phyloP scores from a whole-genome alignment of 2,329 filamentous ascomycete species.

The Pyricularia grisea region DNA sequence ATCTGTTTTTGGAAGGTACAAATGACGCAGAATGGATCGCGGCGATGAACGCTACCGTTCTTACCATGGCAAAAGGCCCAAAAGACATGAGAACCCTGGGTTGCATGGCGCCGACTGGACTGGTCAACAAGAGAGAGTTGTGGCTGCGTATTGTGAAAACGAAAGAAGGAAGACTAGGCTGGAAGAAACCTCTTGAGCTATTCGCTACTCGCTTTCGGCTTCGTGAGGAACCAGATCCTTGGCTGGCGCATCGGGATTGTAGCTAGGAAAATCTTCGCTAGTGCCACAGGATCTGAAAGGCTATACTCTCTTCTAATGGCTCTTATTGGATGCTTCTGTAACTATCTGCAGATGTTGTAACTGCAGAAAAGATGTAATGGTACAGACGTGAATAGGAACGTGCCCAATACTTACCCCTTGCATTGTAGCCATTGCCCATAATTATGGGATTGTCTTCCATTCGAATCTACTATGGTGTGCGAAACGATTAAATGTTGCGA shows the following conservation, averaged over 20 bases:
- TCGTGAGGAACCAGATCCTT: not conserved
- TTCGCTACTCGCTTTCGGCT: not conserved
- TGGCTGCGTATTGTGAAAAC: not conserved
- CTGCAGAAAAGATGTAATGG: too few species aligned
- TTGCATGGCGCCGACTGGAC: not conserved
- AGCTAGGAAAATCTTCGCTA: too few species aligned
- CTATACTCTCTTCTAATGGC: too few species aligned
- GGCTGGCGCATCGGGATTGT: not conserved
- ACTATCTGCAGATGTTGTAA: too few species aligned
- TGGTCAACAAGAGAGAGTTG: not conserved
- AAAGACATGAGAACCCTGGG: not conserved
- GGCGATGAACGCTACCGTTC: not conserved
- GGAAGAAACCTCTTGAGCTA: not conserved
- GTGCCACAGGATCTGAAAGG: too few species aligned
- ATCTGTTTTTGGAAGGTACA: not conserved
- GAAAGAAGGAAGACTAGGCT: not conserved
- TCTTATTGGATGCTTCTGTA: too few species aligned
- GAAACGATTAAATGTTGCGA: too few species aligned
- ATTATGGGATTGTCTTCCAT: too few species aligned
- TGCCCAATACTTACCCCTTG: too few species aligned
- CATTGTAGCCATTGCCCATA: too few species aligned
- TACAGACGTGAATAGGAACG: too few species aligned
- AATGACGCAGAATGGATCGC: not conserved
- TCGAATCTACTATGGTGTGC: too few species aligned
- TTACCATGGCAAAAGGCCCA: not conserved